Evolutionary conservation across 768 basidiomycete species (phyloP), one percentile per base, ranked within the genome.

Genomic region (Mycena pura): DNA sequence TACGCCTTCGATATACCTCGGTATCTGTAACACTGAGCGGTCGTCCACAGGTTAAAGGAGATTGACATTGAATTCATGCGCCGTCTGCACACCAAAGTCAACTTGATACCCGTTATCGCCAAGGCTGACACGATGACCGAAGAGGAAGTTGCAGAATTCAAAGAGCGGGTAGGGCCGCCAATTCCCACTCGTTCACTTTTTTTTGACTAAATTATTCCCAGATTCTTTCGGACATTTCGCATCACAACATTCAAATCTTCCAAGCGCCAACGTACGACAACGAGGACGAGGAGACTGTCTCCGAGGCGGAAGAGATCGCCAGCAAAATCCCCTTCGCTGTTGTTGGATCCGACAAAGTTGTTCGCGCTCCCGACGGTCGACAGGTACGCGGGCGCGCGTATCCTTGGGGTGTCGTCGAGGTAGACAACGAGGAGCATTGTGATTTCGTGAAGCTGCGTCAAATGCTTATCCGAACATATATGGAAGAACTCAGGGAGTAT

Each of bases 31-130:
- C 57, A 17, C 58, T 65, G 48, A 46, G 54, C 45, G 3, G 32
- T 46, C n/a, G 13, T 46, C 43, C 24, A 7, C 66, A 98, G 96
- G 11, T 83, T 99, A 70, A 98, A 98, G 79, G 95, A 95, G 64
- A 91, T 99, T 71, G 97, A 99, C 76, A 92, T 99, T 62, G 97
- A 99, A 76, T 97, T 98, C 78, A 99, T 99, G 97, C 90, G 95
- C 66, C 85, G 95, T 68, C 86, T 99, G 38, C 96, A 98, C 77
- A 95, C 91, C 67, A 94, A 92, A 76, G 97, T 99, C 79, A 99
- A 99, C 80, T 81, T 99, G 68, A 99, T 99, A 68, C 97, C 97
- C 57, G 87, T 99, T 73, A 99, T 99, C 69, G 97, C 97, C 62
- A 99, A 99, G 81, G 89, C 95, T 9, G 97, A 99, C 74, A 99